Conservation (phyloP, 2,329 filamentous ascomycete species). For the Fusarium transvaalense region DNA sequence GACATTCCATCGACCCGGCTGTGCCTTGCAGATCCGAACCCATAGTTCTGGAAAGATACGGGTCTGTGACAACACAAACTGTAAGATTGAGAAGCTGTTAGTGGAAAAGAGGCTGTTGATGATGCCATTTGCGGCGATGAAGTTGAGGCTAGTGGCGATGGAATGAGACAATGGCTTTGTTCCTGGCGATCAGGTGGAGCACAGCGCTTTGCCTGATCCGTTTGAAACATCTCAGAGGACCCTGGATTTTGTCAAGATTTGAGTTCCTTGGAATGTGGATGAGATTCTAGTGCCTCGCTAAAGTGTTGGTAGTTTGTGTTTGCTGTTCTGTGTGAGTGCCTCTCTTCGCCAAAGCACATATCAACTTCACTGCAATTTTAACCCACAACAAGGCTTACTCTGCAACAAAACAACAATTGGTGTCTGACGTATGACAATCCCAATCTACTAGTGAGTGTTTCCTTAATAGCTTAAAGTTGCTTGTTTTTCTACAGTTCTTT, state of each 20-base stretch:
- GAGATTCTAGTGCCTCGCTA: background rate
- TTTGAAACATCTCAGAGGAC: background rate
- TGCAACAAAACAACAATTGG: too few relatives aligned
- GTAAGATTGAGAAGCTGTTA: background rate
- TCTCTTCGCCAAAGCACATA: too few relatives aligned
- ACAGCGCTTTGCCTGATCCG: slow-evolving; percentile 12
- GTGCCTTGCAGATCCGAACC: background rate
- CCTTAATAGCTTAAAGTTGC: too few relatives aligned
- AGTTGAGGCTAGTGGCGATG: slow-evolving; percentile 4
- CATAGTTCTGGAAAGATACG: background rate
- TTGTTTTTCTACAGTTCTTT: background rate
- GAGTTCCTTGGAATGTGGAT: slow-evolving; percentile 20
- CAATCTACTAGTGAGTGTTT: background rate
- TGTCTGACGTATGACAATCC: background rate
- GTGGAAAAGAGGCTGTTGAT: slow-evolving; percentile 10
- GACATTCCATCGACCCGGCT: slow-evolving; percentile 22
- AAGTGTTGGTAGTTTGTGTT: background rate
- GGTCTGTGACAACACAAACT: accelerated
- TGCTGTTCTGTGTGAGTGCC: background rate
- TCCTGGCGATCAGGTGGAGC: slow-evolving; percentile 7
- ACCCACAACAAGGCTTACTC: background rate
- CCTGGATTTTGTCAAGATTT: background rate
- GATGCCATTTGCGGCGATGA: slow-evolving; percentile 24
- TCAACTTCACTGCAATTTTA: background rate
- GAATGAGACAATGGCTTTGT: slow-evolving; percentile 31